Base-by-base conservation (phyloP, 106 monocot genomes). In the Dioscorea zingiberensis region DNA sequence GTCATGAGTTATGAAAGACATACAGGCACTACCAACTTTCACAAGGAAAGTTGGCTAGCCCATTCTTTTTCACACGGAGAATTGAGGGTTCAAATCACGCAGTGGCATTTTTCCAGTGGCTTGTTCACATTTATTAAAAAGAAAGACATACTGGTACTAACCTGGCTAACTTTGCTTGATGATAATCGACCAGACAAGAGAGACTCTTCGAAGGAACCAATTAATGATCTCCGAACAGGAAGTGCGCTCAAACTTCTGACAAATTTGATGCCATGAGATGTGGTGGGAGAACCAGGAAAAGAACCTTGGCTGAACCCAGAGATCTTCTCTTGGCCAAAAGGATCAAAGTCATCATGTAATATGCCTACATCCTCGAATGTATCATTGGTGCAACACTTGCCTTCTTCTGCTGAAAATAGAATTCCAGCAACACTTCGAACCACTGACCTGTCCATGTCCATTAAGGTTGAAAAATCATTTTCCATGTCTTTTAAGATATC, bases 181-280 rank as follows among this genome's bases (percentile, higher is more conserved):
- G 73, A 84, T 62, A 91, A 73, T 21, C 92, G 79, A 26, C 97
- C 92, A 45, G 97, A 92, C 66, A 97, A 77, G 55, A 97, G 97
- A 38, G 91, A 97, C 75, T 97, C 97, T 71, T 97, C 97, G 80
- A 97, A 97, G 45, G 97, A 97, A 65, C 97, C 97, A 75, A 97
- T 74, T 28, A 97, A 66, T n/a, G 97, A 97, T 65, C 97, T 77
- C 71, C 92, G 72, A 63, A 89, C 81, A 63, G 73, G 83, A 66
- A 78, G 59, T 29, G 74, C 25, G 60, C 64, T 75, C 32, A 78
- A 74, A 49, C 66, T 79, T 59, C 66, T 79, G 0, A 60, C 64
- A 47, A 73, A 58, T 55, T 76, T 80, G 48, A 62, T 48, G 65
- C 77, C 78, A 13, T 66, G 73, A 62, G 77, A 30, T 17, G 60